These are phyloP conservation scores for Syzygium grande DNA, from an alignment of 345 rosid genomes.

Conservation along the genomic window DNA sequence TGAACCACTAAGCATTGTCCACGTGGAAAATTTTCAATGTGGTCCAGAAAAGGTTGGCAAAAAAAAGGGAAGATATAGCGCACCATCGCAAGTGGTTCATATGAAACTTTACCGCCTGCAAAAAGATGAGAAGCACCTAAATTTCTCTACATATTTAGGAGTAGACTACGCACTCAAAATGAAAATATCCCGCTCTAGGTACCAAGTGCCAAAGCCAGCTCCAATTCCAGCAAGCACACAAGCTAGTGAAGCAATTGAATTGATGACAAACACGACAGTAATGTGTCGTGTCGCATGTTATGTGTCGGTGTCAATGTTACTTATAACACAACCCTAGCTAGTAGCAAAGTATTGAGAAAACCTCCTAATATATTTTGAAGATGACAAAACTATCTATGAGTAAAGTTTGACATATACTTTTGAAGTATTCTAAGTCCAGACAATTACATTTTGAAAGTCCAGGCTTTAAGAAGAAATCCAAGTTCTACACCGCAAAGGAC, in stretches of 20 bases:
- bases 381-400: too few relatives aligned
- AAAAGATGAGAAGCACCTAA: background rate
- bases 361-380: too few relatives aligned
- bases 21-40: constrained; percentile 48
- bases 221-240: constrained; percentile 51
- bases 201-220: constrained; percentile 66
- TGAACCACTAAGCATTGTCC: constrained; percentile 75
- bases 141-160: background rate
- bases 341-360: too few relatives aligned
- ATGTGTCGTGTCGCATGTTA: constrained; percentile 17
- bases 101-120: constrained; percentile 49
- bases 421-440: too few relatives aligned
- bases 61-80: too few relatives aligned
- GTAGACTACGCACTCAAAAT: background rate
- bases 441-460: too few relatives aligned
- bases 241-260: constrained; percentile 47
- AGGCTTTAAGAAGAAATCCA: too few relatives aligned
- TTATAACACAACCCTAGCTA: too few relatives aligned
- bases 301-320: too few relatives aligned
- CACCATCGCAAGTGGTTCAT: too few relatives aligned
- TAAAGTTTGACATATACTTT: too few relatives aligned
- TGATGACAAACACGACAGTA: constrained; percentile 46
- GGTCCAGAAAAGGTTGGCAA: constrained; percentile 75
- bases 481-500: too few relatives aligned
- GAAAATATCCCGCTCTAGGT: background rate